Conservation (phyloP, 441 rosid species). For the Hura crepitans region DNA sequence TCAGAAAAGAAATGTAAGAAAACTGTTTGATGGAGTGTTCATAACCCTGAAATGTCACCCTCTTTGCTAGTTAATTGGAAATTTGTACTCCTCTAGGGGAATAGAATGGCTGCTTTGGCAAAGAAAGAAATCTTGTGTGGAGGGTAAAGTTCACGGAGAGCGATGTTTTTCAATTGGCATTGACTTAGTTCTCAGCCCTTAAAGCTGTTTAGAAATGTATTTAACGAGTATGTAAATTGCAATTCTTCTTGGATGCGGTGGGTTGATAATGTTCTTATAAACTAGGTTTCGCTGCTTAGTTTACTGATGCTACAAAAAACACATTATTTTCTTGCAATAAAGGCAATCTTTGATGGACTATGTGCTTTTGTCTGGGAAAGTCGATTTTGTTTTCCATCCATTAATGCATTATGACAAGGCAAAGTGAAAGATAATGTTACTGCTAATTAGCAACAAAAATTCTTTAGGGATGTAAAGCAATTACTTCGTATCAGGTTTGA, state of each 20-base stretch:
- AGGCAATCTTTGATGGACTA: neutral
- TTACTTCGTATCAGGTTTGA: neutral
- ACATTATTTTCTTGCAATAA: neutral
- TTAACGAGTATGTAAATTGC: neutral
- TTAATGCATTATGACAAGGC: neutral
- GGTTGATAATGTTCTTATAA: neutral
- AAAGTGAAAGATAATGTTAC: neutral
- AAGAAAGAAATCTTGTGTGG: conserved; percentile 1
- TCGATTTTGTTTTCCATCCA: neutral
- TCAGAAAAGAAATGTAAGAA: neutral
- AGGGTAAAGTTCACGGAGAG: neutral
- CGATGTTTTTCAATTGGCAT: neutral
- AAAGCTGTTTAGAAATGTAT: neutral
- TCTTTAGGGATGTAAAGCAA: neutral
- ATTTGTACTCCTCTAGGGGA: neutral
- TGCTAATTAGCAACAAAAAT: neutral
- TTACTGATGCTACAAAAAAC: neutral
- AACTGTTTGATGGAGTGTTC: neutral
- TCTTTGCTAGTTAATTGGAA: neutral
- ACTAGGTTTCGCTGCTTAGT: neutral
- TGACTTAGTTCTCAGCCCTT: neutral
- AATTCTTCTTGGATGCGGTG: neutral
- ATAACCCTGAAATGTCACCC: neutral
- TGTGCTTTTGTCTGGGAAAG: neutral
- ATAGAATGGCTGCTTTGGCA: neutral